phyloP scores from a whole-genome alignment of 768 basidiomycete genomes.

The Phylloporus scabripes region DNA sequence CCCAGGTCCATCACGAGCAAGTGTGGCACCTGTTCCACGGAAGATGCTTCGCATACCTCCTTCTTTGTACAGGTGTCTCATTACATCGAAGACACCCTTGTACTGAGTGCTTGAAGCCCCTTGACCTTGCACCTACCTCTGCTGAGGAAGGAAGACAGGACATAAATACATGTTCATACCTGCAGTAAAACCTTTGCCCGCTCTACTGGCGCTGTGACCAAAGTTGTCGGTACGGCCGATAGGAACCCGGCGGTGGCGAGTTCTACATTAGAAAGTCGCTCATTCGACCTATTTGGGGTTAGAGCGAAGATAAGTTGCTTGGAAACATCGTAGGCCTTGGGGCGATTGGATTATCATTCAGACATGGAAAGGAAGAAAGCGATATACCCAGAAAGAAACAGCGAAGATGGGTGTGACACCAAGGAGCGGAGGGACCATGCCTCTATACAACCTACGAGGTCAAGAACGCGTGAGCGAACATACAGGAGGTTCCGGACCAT shows the following conservation, averaged over 20 bases:
- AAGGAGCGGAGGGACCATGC: slow-evolving; percentile 87
- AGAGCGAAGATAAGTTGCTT: slow-evolving; percentile 74
- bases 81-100: slow-evolving; percentile 87
- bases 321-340: slow-evolving; percentile 87
- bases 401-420: slow-evolving; percentile 99
- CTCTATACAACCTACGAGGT: slow-evolving; percentile 69
- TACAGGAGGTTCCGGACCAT: neutral
- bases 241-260: slow-evolving; percentile 92
- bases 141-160: slow-evolving; percentile 4
- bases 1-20: slow-evolving; percentile 93
- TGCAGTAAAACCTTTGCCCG: slow-evolving; percentile 95
- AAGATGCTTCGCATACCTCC: slow-evolving; percentile 90
- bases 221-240: slow-evolving; percentile 86
- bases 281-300: slow-evolving; percentile 72
- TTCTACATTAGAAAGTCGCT: slow-evolving; percentile 64
- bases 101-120: slow-evolving; percentile 67
- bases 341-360: slow-evolving; percentile 7
- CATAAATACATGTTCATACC: slow-evolving; percentile 35
- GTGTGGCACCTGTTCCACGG: slow-evolving; percentile 88
- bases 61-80: slow-evolving; percentile 86
- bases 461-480: neutral
- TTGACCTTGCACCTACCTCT: slow-evolving; percentile 80
- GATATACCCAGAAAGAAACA: slow-evolving; percentile 87
- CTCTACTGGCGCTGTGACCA: slow-evolving; percentile 94
- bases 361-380: neutral